Percentiles rank a stretch among this genome's conserved stretches.
phyloP scores from a whole-genome alignment of 257 asterid species.

The Ballota nigra region DNA sequence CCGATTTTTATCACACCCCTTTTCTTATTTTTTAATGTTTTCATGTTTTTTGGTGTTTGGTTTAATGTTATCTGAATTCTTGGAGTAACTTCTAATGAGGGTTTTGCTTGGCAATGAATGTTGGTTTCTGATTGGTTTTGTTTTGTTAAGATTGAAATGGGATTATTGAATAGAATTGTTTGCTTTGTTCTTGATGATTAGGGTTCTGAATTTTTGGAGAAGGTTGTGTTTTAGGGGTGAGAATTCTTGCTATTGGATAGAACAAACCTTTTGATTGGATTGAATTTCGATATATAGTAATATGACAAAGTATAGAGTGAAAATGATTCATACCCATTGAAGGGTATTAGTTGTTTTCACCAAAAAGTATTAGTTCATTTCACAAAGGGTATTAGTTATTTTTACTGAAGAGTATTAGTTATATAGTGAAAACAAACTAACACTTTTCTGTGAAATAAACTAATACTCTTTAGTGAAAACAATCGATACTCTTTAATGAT shows the following conservation, averaged over 20 bases:
- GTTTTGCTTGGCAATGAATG: conserved; percentile 8
- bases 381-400: no score
- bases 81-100: conserved; percentile 12
- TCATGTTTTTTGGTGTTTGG: conserved; percentile 5
- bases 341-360: no score
- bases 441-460: no score
- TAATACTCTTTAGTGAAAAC: no score
- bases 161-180: neutral
- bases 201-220: no score
- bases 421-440: no score
- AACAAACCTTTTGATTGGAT: neutral
- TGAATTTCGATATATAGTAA: neutral
- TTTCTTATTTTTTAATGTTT: neutral
- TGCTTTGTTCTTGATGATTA: conserved; percentile 15
- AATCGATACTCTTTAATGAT: no score
- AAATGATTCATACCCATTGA: no score
- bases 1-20: neutral
- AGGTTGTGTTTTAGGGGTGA: conserved; percentile 10
- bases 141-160: neutral
- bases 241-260: neutral
- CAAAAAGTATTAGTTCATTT: no score
- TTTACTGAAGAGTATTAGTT: no score
- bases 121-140: neutral
- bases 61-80: neutral
- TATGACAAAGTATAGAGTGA: no score